Percentiles rank a stretch among this genome's conserved stretches.
Evolutionary conservation across 2,329 filamentous ascomycete genomes (phyloP).

Genomic region (Cytospora leucostoma): DNA sequence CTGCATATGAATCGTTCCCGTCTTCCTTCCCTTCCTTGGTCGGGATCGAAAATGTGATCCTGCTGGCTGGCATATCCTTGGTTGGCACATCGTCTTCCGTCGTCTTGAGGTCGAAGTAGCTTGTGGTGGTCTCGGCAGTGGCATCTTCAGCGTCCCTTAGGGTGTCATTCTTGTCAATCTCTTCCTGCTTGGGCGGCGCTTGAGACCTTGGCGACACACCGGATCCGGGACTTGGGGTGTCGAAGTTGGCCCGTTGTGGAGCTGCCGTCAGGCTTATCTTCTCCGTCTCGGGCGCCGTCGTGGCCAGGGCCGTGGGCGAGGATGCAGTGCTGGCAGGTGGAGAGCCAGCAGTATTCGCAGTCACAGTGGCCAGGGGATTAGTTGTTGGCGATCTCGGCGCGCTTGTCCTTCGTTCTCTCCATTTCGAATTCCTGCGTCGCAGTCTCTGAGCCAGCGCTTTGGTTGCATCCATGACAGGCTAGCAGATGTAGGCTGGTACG

Average conservation of each 20-base stretch:
- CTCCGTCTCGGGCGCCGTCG: conserved; percentile 6
- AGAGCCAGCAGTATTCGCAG: not conserved
- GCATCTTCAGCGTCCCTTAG: not conserved
- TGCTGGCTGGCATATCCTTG: conserved; percentile 9
- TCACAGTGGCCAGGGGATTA: not conserved
- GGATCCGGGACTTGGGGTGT: conserved; percentile 41
- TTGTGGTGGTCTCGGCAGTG: conserved; percentile 3
- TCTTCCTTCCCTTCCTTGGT: conserved; percentile 12
- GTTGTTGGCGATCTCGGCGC: conserved; percentile 4
- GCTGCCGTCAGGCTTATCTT: conserved; percentile 3
- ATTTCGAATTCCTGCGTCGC: conserved; percentile 23
- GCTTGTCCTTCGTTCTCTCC: conserved; percentile 18
- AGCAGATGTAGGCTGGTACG: conserved; percentile 15
- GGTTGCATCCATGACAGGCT: conserved; percentile 28
- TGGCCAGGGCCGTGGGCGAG: not conserved
- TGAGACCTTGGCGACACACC: conserved; percentile 45
- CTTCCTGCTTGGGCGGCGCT: conserved; percentile 31
- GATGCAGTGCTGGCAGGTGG: conserved; percentile 8
- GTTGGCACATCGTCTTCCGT: not conserved
- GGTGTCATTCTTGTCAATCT: conserved; percentile 30
- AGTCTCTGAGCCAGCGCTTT: conserved; percentile 26
- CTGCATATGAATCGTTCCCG: not conserved
- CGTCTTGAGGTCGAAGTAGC: conserved; percentile 20
- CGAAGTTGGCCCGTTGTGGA: conserved; percentile 30
- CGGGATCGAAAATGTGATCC: conserved; percentile 26